Evolutionary conservation across 345 rosid genomes (phyloP), one percentile per base, ranked within the genome.

Genomic region (Psidium guajava): DNA sequence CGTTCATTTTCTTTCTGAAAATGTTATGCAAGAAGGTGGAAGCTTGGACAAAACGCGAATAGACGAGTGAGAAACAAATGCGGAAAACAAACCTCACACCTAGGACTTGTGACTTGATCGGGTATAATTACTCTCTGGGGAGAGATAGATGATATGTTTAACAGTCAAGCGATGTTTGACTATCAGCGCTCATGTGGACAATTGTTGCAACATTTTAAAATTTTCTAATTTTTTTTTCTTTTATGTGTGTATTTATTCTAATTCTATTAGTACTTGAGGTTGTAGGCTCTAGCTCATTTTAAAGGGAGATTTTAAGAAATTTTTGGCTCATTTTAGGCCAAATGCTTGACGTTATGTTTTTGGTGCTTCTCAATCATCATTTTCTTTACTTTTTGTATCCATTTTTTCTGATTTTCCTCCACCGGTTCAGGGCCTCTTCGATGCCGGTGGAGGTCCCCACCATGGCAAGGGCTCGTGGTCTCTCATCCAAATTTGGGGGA

Each of bases 111-210:
- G n/a, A n/a, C n/a, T n/a, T n/a, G n/a, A n/a, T n/a, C n/a, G n/a
- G n/a, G n/a, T n/a, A n/a, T n/a, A n/a, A n/a, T n/a, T n/a, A n/a
- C n/a, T n/a, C n/a, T n/a, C n/a, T n/a, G n/a, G n/a, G n/a, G n/a
- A n/a, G n/a, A n/a, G n/a, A n/a, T n/a, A n/a, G n/a, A n/a, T n/a
- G n/a, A n/a, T n/a, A n/a, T n/a, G n/a, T n/a, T n/a, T n/a, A n/a
- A n/a, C n/a, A n/a, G n/a, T n/a, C n/a, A n/a, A n/a, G 42, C 5
- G 42, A 3, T 40, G 42, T 40, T 40, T 3, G 42, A 5, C 42
- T 40, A 40, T 40, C 5, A 5, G 42, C 0, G 42, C 28, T 0
- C 11, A 57, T 0, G 6, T 10, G 1, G 28, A 57, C 0, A 0
- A 57, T 57, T 56, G 24, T 57, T 57, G 28, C 28, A 2, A 57